Evolutionary conservation across 1,284 basidiomycete species (phyloP).

Genomic region (Ceratobasidium theobromae): DNA sequence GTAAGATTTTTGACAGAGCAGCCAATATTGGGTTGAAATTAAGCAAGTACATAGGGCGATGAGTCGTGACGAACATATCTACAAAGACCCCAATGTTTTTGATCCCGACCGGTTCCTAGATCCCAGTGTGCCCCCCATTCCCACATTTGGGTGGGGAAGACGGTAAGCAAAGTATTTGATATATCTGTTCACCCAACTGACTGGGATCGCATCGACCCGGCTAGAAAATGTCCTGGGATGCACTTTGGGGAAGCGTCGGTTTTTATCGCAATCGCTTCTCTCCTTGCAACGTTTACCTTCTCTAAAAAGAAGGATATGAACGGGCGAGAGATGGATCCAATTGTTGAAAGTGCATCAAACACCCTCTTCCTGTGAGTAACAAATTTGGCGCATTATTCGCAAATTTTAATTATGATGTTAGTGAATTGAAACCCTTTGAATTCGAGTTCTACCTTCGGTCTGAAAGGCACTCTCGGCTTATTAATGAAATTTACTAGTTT

Average conservation of each 20-base stretch:
- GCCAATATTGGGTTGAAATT: not conserved
- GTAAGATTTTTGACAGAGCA: not conserved
- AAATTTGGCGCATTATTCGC: too few relatives aligned
- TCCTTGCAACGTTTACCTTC: constrained; percentile 1
- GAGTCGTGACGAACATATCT: constrained; percentile 5
- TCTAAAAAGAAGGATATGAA: not conserved
- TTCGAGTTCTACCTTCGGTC: too few relatives aligned
- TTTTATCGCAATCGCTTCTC: constrained; percentile 5
- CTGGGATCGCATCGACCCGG: not conserved
- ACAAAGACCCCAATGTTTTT: constrained; percentile 1
- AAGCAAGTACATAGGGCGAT: constrained; percentile 25
- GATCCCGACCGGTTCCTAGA: constrained; percentile 23
- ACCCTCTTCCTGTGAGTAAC: not conserved
- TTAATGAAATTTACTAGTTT: too few relatives aligned
- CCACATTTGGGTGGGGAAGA: constrained; percentile 22
- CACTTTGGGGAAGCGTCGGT: constrained; percentile 26
- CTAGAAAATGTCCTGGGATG: constrained; percentile 18
- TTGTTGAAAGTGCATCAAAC: not conserved
- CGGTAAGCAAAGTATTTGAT: not conserved
- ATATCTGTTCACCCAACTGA: not conserved
- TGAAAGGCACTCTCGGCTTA: too few relatives aligned
- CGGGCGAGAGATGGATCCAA: not conserved
- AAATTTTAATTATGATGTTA: too few relatives aligned
- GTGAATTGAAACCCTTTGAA: too few relatives aligned
- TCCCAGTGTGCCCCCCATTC: not conserved